These are phyloP conservation scores for Phellopilus nigrolimitatus DNA, from an alignment of 1,284 basidiomycete genomes.

Conservation along the genomic window DNA sequence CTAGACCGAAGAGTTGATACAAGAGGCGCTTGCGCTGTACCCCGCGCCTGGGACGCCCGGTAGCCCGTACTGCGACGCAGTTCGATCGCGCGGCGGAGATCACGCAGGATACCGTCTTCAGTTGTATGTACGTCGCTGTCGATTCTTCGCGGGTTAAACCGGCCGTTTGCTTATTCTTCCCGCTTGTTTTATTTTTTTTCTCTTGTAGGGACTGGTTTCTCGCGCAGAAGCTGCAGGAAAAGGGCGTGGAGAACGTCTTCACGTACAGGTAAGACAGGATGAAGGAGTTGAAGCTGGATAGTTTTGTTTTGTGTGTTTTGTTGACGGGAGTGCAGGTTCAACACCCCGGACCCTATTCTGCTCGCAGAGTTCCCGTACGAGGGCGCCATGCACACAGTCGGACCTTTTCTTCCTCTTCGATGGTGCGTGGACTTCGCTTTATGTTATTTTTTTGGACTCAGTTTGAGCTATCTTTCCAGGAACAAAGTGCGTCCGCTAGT, in stretches of 20 bases:
- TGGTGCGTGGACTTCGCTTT: constrained; percentile 27
- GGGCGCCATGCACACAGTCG: constrained; percentile 41
- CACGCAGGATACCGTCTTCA: constrained; percentile 39
- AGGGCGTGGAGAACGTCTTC: constrained; percentile 33
- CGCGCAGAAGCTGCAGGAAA: constrained; percentile 31
- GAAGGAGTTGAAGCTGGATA: not conserved
- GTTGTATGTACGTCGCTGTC: constrained; percentile 45
- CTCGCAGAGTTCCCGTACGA: constrained; percentile 34
- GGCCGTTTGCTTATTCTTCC: not conserved
- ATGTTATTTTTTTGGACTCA: not conserved
- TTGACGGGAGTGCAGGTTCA: not conserved
- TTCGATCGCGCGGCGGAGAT: constrained; percentile 40
- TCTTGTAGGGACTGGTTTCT: constrained; percentile 37
- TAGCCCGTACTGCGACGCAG: constrained; percentile 36
- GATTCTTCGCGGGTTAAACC: too few relatives aligned
- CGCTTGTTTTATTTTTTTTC: not conserved
- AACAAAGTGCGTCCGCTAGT: constrained; percentile 32
- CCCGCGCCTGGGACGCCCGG: constrained; percentile 32
- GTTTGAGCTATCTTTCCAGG: constrained; percentile 23
- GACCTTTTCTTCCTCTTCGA: constrained; percentile 42
- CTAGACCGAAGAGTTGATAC: constrained; percentile 38
- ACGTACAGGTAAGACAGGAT: constrained; percentile 23
- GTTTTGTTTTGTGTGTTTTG: too few relatives aligned
- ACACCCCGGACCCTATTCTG: constrained; percentile 37
- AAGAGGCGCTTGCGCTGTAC: constrained; percentile 36